Evolutionary conservation across 768 basidiomycete species (phyloP).

Genomic region (Lyophyllum atratum): DNA sequence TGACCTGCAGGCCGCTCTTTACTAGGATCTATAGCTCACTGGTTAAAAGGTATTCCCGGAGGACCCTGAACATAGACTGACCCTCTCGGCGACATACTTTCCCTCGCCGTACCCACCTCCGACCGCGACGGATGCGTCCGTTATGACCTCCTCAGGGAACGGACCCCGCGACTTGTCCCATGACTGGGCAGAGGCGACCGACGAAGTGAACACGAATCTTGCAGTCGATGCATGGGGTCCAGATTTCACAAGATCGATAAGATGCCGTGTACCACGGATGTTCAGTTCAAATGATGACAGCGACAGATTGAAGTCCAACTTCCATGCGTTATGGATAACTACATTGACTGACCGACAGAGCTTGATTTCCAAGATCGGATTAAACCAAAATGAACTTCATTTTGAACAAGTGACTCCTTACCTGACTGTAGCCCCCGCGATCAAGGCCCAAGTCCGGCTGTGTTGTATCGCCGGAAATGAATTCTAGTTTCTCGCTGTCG

Average conservation of each 20-base stretch:
- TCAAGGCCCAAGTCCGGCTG: conserved; percentile 30
- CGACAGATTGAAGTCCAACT: conserved; percentile 44
- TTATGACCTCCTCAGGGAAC: conserved; percentile 35
- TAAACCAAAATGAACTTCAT: background rate
- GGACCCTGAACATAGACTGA: conserved; percentile 20
- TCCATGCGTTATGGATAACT: conserved; percentile 45
- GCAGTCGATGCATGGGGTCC: conserved; percentile 23
- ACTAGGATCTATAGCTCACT: conserved; percentile 24
- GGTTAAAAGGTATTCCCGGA: background rate
- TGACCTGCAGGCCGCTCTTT: conserved; percentile 27
- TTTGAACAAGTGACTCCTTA: conserved; percentile 3
- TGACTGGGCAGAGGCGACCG: conserved; percentile 32
- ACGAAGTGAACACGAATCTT: conserved; percentile 41
- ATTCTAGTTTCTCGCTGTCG: conserved; percentile 30
- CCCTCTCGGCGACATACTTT: conserved; percentile 44
- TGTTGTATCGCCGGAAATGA: conserved; percentile 34
- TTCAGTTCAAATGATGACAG: conserved; percentile 51
- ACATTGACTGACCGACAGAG: conserved; percentile 31
- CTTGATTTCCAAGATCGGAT: conserved; percentile 16
- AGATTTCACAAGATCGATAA: conserved; percentile 40
- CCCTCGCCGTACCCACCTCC: conserved; percentile 46
- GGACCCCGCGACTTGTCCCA: conserved; percentile 29
- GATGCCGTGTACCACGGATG: conserved; percentile 44
- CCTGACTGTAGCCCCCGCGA: conserved; percentile 19
- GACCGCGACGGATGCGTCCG: conserved; percentile 30